Conservation (phyloP, 768 basidiomycete species). For the Myochromella boudieri region DNA sequence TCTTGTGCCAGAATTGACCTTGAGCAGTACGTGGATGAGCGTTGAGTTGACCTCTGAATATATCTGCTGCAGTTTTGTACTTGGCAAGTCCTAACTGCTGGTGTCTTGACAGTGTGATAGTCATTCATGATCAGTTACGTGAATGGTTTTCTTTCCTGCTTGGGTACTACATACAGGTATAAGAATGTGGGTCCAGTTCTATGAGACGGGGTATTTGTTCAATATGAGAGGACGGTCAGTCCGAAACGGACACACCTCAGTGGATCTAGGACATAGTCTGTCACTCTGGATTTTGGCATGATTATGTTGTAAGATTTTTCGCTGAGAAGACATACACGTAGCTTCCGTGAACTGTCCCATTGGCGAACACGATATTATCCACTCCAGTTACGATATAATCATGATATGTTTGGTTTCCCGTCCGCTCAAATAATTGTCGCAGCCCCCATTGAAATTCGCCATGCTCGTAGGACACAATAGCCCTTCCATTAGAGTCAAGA, state of each 20-base stretch:
- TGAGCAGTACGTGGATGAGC: conserved; percentile 42
- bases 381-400: conserved; percentile 38
- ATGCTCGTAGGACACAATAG: conserved; percentile 41
- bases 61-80: conserved; percentile 41
- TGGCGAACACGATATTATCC: conserved; percentile 38
- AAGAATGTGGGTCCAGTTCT: conserved; percentile 41
- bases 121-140: too few relatives aligned
- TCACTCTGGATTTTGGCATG: conserved; percentile 21
- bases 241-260: conserved; percentile 25
- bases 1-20: conserved; percentile 49
- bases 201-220: not conserved
- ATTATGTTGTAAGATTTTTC: not conserved
- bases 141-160: too few relatives aligned
- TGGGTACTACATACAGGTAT: conserved; percentile 31
- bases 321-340: conserved; percentile 31
- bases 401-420: conserved; percentile 41
- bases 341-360: conserved; percentile 39
- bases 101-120: conserved; percentile 23
- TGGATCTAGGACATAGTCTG: conserved; percentile 35
- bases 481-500: conserved; percentile 28
- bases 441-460: conserved; percentile 41
- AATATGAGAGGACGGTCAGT: not conserved
- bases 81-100: conserved; percentile 32
- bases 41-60: conserved; percentile 37
- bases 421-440: conserved; percentile 34